These are phyloP conservation scores for Vitis cinerea DNA, from an alignment of 164 flowering plant species.

Conservation along the genomic window DNA sequence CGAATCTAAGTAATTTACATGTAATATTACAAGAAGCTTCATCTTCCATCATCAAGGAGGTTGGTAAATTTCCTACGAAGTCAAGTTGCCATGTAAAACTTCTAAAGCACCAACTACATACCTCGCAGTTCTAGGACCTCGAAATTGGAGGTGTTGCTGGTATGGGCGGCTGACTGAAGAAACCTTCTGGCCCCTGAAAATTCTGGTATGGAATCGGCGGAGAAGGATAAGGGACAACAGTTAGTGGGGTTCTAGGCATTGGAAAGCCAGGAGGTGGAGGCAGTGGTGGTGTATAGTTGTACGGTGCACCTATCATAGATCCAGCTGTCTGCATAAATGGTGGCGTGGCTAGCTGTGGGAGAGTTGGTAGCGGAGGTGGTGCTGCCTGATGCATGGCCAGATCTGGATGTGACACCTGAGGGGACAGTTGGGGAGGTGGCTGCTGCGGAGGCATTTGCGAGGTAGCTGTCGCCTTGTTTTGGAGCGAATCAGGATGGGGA, in stretches of 20 bases:
- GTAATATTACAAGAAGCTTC: too few species aligned
- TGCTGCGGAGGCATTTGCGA: constrained; percentile 30
- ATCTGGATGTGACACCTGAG: constrained; percentile 52
- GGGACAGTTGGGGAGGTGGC: constrained; percentile 53
- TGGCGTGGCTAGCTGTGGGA: constrained; percentile 38
- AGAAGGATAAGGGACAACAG: constrained; percentile 35
- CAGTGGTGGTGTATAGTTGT: constrained; percentile 42
- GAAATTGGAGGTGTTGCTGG: constrained; percentile 65
- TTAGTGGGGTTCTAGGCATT: constrained; percentile 33
- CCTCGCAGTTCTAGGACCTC: constrained; percentile 38
- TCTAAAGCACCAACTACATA: too few species aligned
- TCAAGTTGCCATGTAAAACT: too few species aligned
- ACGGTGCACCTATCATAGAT: constrained; percentile 38
- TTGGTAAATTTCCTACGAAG: too few species aligned
- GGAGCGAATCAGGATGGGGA: constrained; percentile 43
- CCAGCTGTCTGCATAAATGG: constrained; percentile 59
- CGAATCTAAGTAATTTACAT: too few species aligned
- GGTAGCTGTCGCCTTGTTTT: constrained; percentile 28
- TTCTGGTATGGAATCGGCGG: constrained; percentile 50
- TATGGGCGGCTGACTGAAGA: constrained; percentile 59
- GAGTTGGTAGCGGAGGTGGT: constrained; percentile 34
- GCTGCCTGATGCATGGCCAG: too few species aligned
- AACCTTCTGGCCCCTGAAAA: constrained; percentile 62
- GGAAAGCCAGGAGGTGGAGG: constrained; percentile 48
- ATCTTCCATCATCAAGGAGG: too few species aligned